These are phyloP conservation scores for Handroanthus guayacan DNA, from an alignment of 257 asterid species.

Conservation along the genomic window DNA sequence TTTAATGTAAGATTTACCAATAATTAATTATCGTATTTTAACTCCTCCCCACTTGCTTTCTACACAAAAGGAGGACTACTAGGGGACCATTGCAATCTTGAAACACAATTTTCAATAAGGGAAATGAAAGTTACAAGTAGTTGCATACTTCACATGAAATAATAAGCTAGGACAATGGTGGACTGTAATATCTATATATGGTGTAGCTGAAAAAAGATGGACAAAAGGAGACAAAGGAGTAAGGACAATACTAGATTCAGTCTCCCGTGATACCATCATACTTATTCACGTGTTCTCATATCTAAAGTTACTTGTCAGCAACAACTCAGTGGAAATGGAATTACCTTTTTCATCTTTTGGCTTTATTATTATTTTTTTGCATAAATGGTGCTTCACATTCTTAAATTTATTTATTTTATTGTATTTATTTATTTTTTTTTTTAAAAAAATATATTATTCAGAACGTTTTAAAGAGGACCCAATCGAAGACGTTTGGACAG, in stretches of 20 bases:
- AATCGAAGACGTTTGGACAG: too few species aligned
- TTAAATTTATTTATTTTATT: too few species aligned
- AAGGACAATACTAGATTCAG: slow-evolving; percentile 37
- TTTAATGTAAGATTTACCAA: too few species aligned
- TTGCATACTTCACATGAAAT: neutral
- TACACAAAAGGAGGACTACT: neutral
- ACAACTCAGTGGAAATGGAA: neutral
- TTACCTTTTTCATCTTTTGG: too few species aligned
- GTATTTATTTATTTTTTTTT: too few species aligned
- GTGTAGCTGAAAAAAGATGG: neutral
- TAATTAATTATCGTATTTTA: too few species aligned
- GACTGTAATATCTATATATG: neutral
- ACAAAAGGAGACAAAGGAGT: neutral
- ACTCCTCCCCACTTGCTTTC: too few species aligned
- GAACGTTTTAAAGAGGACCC: too few species aligned
- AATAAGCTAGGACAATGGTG: neutral
- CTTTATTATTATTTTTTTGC: too few species aligned
- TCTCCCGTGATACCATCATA: slow-evolving; percentile 34
- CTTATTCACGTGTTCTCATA: slow-evolving; percentile 28
- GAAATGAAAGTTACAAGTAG: neutral
- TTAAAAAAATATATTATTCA: too few species aligned
- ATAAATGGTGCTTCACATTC: too few species aligned
- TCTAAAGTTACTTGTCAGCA: neutral
- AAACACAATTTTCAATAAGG: neutral
- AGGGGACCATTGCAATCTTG: neutral